These are phyloP conservation scores for Pouteria glomerata DNA, from an alignment of 148 eudicot species.

Conservation along the genomic window DNA sequence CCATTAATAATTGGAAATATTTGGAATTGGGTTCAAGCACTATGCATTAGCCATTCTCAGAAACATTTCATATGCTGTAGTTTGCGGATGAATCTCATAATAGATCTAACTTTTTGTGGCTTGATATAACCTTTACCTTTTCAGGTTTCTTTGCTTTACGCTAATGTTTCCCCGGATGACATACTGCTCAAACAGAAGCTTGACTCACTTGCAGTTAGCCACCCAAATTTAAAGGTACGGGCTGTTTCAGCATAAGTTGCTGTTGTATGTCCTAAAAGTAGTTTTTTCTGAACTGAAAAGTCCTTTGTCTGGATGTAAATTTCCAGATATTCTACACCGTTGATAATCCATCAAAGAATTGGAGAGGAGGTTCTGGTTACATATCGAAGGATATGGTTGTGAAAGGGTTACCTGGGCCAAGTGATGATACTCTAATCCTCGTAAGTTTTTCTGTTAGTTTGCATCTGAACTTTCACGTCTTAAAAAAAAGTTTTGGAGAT, in stretches of 20 bases:
- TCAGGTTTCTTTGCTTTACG: conserved; percentile 85
- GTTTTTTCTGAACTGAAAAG: not conserved
- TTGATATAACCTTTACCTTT: not conserved
- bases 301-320: not conserved
- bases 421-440: conserved; percentile 75
- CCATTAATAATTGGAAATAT: not conserved
- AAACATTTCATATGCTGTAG: not conserved
- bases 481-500: too few species aligned
- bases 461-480: not conserved
- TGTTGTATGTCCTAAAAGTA: not conserved
- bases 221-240: conserved; percentile 88
- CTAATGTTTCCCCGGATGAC: conserved; percentile 94
- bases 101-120: not conserved
- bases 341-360: conserved; percentile 73
- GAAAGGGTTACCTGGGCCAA: conserved; percentile 91
- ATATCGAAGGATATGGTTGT: conserved; percentile 78
- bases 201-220: conserved; percentile 68
- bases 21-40: not conserved
- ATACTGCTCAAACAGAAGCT: conserved; percentile 92
- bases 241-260: not conserved
- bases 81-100: not conserved
- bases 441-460: conserved; percentile 33
- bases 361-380: conserved; percentile 89
- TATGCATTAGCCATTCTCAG: not conserved
- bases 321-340: conserved; percentile 85